phyloP scores from a whole-genome alignment of 306 rosid genomes.

The Acacia acuminata region DNA sequence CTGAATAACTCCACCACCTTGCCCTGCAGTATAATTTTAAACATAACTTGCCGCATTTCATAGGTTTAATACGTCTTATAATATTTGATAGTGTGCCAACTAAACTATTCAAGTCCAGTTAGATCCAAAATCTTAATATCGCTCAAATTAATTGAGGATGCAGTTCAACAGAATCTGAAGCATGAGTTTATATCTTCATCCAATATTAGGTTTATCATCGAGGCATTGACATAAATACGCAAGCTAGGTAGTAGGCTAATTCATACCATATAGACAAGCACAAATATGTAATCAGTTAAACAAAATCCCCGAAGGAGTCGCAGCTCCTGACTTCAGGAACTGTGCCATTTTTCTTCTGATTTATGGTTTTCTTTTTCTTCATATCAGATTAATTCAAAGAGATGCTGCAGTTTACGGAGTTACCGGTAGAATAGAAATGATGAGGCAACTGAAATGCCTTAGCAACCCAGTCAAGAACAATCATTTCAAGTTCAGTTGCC shows the following conservation, averaged over 20 bases:
- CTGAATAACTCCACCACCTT: slow-evolving; percentile 96
- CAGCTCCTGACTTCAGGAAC: slow-evolving; percentile 10
- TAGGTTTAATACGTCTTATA: slow-evolving; percentile 9
- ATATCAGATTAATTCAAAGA: not conserved
- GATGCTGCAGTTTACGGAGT: slow-evolving; percentile 9
- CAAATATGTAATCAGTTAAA: not conserved
- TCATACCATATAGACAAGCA: not conserved
- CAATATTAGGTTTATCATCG: not conserved
- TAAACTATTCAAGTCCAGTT: not conserved
- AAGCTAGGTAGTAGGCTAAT: not conserved
- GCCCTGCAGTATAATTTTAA: slow-evolving; percentile 53
- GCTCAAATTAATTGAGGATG: slow-evolving; percentile 14
- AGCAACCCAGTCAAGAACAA: slow-evolving; percentile 93
- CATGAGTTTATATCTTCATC: slow-evolving; percentile 8
- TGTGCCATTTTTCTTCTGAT: not conserved
- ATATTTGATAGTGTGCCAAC: slow-evolving; percentile 5
- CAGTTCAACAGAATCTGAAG: slow-evolving; percentile 17
- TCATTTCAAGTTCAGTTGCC: slow-evolving; percentile 90
- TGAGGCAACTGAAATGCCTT: slow-evolving; percentile 65
- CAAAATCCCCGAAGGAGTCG: not conserved
- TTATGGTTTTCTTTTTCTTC: not conserved
- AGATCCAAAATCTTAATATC: not conserved
- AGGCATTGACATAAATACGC: too few relatives aligned
- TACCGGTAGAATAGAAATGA: slow-evolving; percentile 78
- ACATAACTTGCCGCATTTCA: slow-evolving; percentile 26